These are phyloP conservation scores for Vitis vinifera DNA, from an alignment of 164 flowering plant species.

Conservation along the genomic window ASM3070453v1 NC_081814.1:2218001-2218500, in stretches of 20 bases:
- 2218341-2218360: constrained; percentile 47
- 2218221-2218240: constrained; percentile 62
- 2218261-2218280: constrained; percentile 31
- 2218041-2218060: constrained; percentile 77
- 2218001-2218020: constrained; percentile 79
- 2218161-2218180: constrained; percentile 36
- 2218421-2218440: constrained; percentile 34
- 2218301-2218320: constrained; percentile 46
- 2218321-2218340: constrained; percentile 39
- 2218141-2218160: constrained; percentile 47
- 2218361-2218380: constrained; percentile 20
- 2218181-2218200: constrained; percentile 52
- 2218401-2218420: constrained; percentile 26
- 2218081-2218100: constrained; percentile 73
- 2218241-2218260: constrained; percentile 28
- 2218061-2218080: constrained; percentile 69
- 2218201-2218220: constrained; percentile 55
- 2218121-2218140: constrained; percentile 47
- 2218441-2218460: constrained; percentile 40
- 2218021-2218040: constrained; percentile 79
- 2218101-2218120: constrained; percentile 56
- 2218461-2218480: constrained; percentile 57
- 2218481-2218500: constrained; percentile 28
- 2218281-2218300: constrained; percentile 38
- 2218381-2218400: constrained; percentile 19